phyloP scores from a whole-genome alignment of 2,329 filamentous ascomycete genomes.

The Ascochyta koolunga region DNA sequence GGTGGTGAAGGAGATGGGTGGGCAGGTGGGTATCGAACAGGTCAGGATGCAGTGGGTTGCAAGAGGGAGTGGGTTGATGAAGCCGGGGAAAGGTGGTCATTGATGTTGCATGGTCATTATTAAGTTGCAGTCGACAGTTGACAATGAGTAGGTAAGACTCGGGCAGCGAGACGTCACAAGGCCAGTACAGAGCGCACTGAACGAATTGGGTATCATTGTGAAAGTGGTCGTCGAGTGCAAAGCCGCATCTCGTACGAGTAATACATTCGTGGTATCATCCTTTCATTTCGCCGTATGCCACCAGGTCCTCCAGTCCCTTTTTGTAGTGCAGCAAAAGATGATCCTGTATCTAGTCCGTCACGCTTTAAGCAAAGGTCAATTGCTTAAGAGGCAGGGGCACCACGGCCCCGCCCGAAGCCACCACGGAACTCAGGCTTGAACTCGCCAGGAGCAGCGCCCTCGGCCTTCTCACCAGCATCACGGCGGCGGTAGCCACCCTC shows the following conservation, averaged over 20 bases:
- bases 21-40: constrained; percentile 45
- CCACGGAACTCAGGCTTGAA: constrained; percentile 54
- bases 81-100: constrained; percentile 52
- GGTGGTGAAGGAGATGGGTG: constrained; percentile 60
- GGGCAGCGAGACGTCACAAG: neutral
- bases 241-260: constrained; percentile 34
- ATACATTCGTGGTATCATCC: constrained; percentile 48
- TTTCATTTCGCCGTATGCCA: constrained; percentile 47
- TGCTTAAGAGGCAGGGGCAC: constrained; percentile 46
- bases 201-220: constrained; percentile 47
- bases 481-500: constrained; percentile 84
- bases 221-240: constrained; percentile 36
- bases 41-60: constrained; percentile 60
- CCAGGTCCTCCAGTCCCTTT: constrained; percentile 39
- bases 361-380: constrained; percentile 30
- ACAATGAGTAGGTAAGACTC: neutral
- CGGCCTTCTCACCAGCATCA: constrained; percentile 64
- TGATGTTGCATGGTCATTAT: no score
- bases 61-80: constrained; percentile 56
- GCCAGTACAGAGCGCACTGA: constrained; percentile 26
- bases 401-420: constrained; percentile 50
- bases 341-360: constrained; percentile 28
- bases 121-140: neutral
- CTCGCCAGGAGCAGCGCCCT: constrained; percentile 50
- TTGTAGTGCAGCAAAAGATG: constrained; percentile 43